phyloP scores from a whole-genome alignment of 2,329 filamentous ascomycete genomes.

The Penicillium capsulatum region DNA sequence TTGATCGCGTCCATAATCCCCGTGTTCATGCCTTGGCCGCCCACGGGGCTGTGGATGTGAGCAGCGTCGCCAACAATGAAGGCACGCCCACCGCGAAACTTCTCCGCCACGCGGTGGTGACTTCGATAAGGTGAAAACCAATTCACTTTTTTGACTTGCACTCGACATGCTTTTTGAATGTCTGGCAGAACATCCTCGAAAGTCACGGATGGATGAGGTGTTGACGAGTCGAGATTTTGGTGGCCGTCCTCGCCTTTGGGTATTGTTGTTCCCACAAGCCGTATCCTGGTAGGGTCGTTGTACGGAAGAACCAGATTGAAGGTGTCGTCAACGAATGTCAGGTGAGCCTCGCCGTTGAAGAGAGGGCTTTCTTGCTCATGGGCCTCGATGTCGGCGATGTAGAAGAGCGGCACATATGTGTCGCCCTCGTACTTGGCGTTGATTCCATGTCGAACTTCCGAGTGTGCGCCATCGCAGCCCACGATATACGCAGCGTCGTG shows the following conservation, averaged over 20 bases:
- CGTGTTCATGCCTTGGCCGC: constrained; percentile 57
- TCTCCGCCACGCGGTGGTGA: constrained; percentile 42
- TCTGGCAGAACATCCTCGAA: constrained; percentile 30
- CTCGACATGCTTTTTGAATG: constrained; percentile 19
- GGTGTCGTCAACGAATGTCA: constrained; percentile 33
- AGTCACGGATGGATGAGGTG: constrained; percentile 21
- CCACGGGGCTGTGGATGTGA: constrained; percentile 54
- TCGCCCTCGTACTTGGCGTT: constrained; percentile 42
- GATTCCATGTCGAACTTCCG: constrained; percentile 44
- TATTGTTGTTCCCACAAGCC: constrained; percentile 26
- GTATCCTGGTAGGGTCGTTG: constrained; percentile 18
- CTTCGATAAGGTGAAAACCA: constrained; percentile 47
- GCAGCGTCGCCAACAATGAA: constrained; percentile 57
- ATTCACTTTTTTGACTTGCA: constrained; percentile 29
- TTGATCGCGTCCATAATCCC: constrained; percentile 54
- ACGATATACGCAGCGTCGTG: constrained; percentile 44
- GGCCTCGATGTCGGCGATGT: constrained; percentile 44
- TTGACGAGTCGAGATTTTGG: constrained; percentile 12
- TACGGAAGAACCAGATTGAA: constrained; percentile 37
- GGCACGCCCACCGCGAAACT: constrained; percentile 47
- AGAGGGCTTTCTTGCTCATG: constrained; percentile 19
- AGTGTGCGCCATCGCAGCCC: constrained; percentile 53
- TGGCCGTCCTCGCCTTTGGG: neutral
- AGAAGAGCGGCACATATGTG: constrained; percentile 44
- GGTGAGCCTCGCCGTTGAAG: constrained; percentile 31